Percentiles rank a stretch among this genome's conserved stretches.
These are phyloP conservation scores for Hypoxylon fuscum DNA, from an alignment of 495 filamentous ascomycete species.

Conservation along the genomic window DNA sequence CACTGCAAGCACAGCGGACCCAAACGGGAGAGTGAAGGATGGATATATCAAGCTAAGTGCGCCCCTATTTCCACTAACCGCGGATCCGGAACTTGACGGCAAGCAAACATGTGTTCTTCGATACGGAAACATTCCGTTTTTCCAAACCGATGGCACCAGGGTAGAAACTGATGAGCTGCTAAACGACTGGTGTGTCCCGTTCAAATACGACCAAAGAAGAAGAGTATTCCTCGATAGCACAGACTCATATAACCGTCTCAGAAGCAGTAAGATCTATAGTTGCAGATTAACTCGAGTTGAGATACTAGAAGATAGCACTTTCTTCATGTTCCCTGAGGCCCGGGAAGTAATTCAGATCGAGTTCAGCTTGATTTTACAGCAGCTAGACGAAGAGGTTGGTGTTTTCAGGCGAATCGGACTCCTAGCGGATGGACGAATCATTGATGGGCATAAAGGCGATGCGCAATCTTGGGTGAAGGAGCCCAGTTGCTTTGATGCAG, in stretches of 20 bases:
- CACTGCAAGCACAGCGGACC: slow-evolving; percentile 3
- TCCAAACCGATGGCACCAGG: not conserved
- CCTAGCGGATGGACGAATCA: slow-evolving; percentile 13
- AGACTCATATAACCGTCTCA: not conserved
- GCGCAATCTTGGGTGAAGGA: slow-evolving; percentile 17
- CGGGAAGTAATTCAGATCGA: slow-evolving; percentile 2
- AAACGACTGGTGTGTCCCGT: not conserved
- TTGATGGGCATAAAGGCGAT: slow-evolving; percentile 15
- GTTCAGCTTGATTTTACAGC: slow-evolving; percentile 4
- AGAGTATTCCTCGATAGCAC: slow-evolving; percentile 1
- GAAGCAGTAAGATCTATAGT: not conserved
- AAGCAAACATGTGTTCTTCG: not conserved
- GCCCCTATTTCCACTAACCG: slow-evolving; percentile 1
- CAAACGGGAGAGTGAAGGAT: slow-evolving; percentile 1
- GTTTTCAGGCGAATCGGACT: slow-evolving; percentile 11
- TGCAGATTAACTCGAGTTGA: slow-evolving; percentile 1
- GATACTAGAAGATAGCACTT: slow-evolving; percentile 1
- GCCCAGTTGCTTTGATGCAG: slow-evolving; percentile 9
- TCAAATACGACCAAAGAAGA: not conserved
- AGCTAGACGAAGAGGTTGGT: not conserved
- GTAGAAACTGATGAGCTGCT: not conserved
- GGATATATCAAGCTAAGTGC: not conserved
- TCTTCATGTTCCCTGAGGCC: not conserved
- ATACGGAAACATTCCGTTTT: slow-evolving; percentile 5
- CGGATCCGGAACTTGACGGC: not conserved